Evolutionary conservation across 257 asterid species (phyloP).

Genomic region (Jacaranda copaia): DNA sequence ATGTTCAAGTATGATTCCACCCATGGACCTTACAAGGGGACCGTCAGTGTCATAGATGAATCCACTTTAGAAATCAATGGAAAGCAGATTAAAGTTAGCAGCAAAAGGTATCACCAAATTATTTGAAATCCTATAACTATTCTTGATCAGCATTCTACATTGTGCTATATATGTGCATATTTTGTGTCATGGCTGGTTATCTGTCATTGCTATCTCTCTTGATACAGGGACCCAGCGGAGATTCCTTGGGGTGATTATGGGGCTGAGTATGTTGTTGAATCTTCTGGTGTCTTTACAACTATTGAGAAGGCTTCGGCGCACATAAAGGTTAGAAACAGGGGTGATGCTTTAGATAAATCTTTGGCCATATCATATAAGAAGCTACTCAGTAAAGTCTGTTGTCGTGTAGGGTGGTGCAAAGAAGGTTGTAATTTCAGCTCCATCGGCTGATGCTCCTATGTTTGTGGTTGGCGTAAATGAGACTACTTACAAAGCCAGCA

Average conservation of each 20-base stretch:
- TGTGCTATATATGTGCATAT: background rate
- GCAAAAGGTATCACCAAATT: slow-evolving; percentile 65
- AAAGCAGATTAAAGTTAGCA: slow-evolving; percentile 73
- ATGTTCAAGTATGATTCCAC: slow-evolving; percentile 98
- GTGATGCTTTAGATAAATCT: slow-evolving; percentile 16
- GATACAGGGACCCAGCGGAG: slow-evolving; percentile 84
- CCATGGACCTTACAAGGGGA: slow-evolving; percentile 86
- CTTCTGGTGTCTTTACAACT: slow-evolving; percentile 93
- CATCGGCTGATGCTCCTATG: slow-evolving; percentile 99
- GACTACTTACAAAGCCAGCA: slow-evolving; percentile 75
- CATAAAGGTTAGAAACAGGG: slow-evolving; percentile 64
- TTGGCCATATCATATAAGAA: slow-evolving; percentile 11
- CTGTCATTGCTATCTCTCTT: slow-evolving; percentile 35
- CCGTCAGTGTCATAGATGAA: slow-evolving; percentile 72
- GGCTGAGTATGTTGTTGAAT: slow-evolving; percentile 88
- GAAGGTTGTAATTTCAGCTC: slow-evolving; percentile 96
- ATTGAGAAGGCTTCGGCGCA: slow-evolving; percentile 86
- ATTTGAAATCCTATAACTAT: slow-evolving; percentile 11
- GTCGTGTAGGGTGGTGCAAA: slow-evolving; percentile 91
- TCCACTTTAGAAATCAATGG: slow-evolving; percentile 94
- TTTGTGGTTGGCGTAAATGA: slow-evolving; percentile 98
- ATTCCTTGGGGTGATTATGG: slow-evolving; percentile 98
- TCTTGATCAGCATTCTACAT: slow-evolving; percentile 14
- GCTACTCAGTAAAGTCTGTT: slow-evolving; percentile 24
- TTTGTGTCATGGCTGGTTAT: background rate